These are phyloP conservation scores for Neostapfia colusana DNA, from an alignment of 176 grass and related monocot species.

Conservation along the genomic window DNA sequence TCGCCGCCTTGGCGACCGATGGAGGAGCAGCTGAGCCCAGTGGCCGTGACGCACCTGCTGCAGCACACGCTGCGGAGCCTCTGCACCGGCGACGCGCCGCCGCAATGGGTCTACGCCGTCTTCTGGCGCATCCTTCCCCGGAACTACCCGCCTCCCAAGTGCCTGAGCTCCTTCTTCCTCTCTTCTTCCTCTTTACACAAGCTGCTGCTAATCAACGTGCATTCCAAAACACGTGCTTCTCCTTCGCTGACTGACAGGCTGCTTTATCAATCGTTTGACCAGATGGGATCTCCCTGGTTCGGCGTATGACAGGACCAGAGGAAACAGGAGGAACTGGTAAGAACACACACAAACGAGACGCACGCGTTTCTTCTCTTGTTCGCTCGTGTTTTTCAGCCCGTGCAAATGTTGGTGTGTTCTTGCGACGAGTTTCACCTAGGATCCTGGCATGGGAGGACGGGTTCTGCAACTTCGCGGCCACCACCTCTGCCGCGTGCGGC, in stretches of 20 bases:
- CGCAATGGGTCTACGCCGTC: conserved; percentile 87
- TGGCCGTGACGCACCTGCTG: conserved; percentile 85
- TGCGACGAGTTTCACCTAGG: conserved; percentile 40
- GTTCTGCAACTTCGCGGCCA: conserved; percentile 90
- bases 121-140: conserved; percentile 90
- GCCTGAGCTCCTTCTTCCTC: neutral
- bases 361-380: neutral
- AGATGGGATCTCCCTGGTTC: conserved; percentile 96
- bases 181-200: neutral
- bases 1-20: conserved; percentile 29
- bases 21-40: conserved; percentile 84
- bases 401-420: conserved; percentile 1
- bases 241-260: neutral
- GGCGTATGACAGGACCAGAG: conserved; percentile 85
- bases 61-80: conserved; percentile 93
- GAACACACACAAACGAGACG: neutral
- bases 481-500: conserved; percentile 48
- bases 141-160: conserved; percentile 93
- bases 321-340: conserved; percentile 98
- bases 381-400: neutral
- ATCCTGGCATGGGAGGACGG: conserved; percentile 98
- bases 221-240: neutral
- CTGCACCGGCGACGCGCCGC: conserved; percentile 58
- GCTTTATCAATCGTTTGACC: neutral
- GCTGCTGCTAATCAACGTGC: neutral